These are phyloP conservation scores for Cymbopogon citratus DNA, from an alignment of 176 grass and related monocot species.

Conservation along the genomic window DNA sequence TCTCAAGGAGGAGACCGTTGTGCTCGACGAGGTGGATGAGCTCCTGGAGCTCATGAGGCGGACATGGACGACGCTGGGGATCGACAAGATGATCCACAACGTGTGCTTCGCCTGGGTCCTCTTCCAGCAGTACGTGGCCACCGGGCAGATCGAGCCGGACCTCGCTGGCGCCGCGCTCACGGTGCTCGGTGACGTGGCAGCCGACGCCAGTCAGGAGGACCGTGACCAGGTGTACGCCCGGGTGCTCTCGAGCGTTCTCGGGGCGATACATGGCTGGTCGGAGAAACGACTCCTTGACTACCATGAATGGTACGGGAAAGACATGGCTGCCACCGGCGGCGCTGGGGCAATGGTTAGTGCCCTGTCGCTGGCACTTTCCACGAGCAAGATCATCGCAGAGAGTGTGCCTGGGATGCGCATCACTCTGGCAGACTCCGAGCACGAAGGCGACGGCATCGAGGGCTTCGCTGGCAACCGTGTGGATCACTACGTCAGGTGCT, in stretches of 20 bases:
- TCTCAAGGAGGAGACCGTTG: conserved; percentile 57
- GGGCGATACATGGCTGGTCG: conserved; percentile 63
- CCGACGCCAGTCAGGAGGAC: conserved; percentile 49
- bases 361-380: conserved; percentile 47
- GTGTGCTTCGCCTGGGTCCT: conserved; percentile 74
- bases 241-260: conserved; percentile 43
- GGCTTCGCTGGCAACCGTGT: conserved; percentile 22
- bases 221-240: conserved; percentile 43
- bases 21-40: conserved; percentile 90
- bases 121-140: conserved; percentile 81
- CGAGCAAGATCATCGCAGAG: conserved; percentile 50
- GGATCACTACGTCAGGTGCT: conserved; percentile 69
- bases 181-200: conserved; percentile 57
- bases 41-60: conserved; percentile 76
- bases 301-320: conserved; percentile 62
- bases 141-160: conserved; percentile 60
- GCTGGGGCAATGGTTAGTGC: conserved; percentile 41
- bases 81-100: conserved; percentile 63
- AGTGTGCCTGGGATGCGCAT: conserved; percentile 16
- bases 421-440: neutral
- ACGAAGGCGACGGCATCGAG: conserved; percentile 7
- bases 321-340: neutral
- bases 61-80: conserved; percentile 72
- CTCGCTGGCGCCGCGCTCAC: conserved; percentile 52
- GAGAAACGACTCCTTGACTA: conserved; percentile 75